phyloP scores from a whole-genome alignment of 176 grass and related monocot species.

The Rhynchospora breviuscula region DNA sequence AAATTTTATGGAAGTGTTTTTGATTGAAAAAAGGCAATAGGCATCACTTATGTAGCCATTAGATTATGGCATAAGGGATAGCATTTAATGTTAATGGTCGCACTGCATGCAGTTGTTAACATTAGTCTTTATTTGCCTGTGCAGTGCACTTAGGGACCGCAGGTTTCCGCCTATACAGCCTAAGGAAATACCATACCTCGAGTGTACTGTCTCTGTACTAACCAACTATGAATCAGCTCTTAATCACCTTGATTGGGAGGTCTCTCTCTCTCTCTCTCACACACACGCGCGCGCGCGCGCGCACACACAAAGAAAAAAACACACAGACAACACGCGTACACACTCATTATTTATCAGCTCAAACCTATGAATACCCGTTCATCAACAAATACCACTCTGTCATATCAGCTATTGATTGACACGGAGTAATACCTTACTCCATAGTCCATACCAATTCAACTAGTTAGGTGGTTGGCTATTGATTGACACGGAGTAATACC shows the following conservation, averaged over 20 bases:
- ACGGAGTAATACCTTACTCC: not conserved
- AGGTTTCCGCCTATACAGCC: conserved; percentile 83
- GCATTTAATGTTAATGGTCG: not conserved
- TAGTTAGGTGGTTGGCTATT: no score
- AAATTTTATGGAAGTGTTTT: not conserved
- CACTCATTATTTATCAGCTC: conserved; percentile 2
- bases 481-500: not conserved
- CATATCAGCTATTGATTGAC: not conserved
- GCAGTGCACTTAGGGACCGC: conserved; percentile 82
- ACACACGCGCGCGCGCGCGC: no score
- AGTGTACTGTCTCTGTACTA: conserved; percentile 92
- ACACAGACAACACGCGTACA: no score
- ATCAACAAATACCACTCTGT: not conserved
- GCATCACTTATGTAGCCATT: not conserved
- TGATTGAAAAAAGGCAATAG: not conserved
- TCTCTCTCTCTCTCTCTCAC: conserved; percentile 7
- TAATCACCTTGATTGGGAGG: conserved; percentile 96
- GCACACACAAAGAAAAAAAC: no score
- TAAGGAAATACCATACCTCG: conserved; percentile 81
- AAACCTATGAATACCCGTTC: not conserved
- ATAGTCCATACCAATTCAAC: not conserved
- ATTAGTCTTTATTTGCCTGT: conserved; percentile 4
- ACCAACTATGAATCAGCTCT: conserved; percentile 71
- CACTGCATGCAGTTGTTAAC: not conserved
- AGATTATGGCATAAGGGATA: not conserved